Conservation (phyloP, 2,329 filamentous ascomycete species). For the Metarhizium rileyi region DNA sequence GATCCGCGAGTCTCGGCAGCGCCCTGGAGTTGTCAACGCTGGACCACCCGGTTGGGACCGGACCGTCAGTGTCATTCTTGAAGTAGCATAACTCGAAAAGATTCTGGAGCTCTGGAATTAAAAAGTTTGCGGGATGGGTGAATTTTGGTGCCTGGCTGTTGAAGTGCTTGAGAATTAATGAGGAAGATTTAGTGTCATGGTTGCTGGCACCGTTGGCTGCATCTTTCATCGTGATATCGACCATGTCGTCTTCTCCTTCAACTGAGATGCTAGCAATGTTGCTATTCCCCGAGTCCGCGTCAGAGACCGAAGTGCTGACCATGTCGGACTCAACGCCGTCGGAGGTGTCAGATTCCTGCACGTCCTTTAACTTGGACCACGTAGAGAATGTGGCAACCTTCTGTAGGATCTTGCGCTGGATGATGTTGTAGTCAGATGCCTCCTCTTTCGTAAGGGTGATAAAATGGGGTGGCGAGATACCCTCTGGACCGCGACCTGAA, state of each 20-base stretch:
- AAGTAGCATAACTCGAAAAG: conserved; percentile 72
- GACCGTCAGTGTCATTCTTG: conserved; percentile 38
- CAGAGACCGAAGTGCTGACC: conserved; percentile 53
- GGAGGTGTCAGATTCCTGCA: conserved; percentile 33
- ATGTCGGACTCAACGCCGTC: conserved; percentile 58
- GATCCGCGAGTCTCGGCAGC: conserved; percentile 43
- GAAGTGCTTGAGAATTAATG: conserved; percentile 34
- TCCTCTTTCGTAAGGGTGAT: conserved; percentile 69
- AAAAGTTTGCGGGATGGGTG: conserved; percentile 41
- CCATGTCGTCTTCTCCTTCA: conserved; percentile 80
- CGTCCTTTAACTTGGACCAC: conserved; percentile 49
- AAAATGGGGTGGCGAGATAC: conserved; percentile 49
- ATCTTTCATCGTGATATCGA: conserved; percentile 81
- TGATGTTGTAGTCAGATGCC: conserved; percentile 53
- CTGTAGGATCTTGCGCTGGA: conserved; percentile 70
- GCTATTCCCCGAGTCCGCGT: conserved; percentile 56
- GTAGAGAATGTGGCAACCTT: conserved; percentile 71
- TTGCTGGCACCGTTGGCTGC: conserved; percentile 24
- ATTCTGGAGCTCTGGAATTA: conserved; percentile 55
- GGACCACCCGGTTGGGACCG: conserved; percentile 63
- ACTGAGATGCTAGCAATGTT: conserved; percentile 71
- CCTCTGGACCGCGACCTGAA: conserved; percentile 20
- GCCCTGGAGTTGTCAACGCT: conserved; percentile 47
- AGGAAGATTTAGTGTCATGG: conserved; percentile 8
- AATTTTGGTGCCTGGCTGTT: conserved; percentile 42